A percentile compares a stretch with the other conserved stretches of the same genome.
These are phyloP conservation scores for Ogataea chonburiensis DNA, from an alignment of 805 yeast genomes.

Conservation along the genomic window DNA sequence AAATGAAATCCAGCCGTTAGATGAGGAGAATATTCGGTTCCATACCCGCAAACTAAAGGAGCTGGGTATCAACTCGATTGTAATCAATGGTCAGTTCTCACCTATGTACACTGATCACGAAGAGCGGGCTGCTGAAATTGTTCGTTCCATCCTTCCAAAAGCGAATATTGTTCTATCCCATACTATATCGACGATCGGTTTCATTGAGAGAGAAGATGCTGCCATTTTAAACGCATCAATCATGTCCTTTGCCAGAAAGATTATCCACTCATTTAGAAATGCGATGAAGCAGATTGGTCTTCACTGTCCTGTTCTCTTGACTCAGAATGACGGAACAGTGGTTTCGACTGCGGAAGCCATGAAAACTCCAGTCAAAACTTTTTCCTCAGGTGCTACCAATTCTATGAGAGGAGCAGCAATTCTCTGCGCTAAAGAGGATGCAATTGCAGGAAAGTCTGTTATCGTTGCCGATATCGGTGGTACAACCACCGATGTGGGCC, in stretches of 20 bases:
- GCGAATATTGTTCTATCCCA: slow-evolving; percentile 6
- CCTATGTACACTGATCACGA: slow-evolving; percentile 7
- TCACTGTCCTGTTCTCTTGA: slow-evolving; percentile 4
- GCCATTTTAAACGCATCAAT: slow-evolving; percentile 9
- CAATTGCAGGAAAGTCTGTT: background rate
- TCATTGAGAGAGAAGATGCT: slow-evolving; percentile 10
- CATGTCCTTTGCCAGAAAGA: slow-evolving; percentile 6
- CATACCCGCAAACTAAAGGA: slow-evolving; percentile 2
- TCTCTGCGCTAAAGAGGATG: slow-evolving; percentile 6
- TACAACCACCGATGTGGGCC: slow-evolving; percentile 11
- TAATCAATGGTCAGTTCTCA: slow-evolving; percentile 5
- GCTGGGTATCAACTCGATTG: slow-evolving; percentile 5
- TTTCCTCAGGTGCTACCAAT: slow-evolving; percentile 13
- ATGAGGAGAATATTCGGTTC: slow-evolving; percentile 2
- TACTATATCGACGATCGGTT: slow-evolving; percentile 5
- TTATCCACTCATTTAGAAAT: slow-evolving; percentile 5
- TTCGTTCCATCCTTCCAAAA: slow-evolving; percentile 2
- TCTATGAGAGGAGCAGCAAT: slow-evolving; percentile 14
- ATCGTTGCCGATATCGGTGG: slow-evolving; percentile 10
- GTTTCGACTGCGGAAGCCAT: slow-evolving; percentile 7
- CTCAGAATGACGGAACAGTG: slow-evolving; percentile 12
- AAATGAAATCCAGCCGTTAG: slow-evolving; percentile 7
- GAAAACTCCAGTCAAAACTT: slow-evolving; percentile 8
- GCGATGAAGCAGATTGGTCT: slow-evolving; percentile 5
- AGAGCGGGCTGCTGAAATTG: slow-evolving; percentile 1